Evolutionary conservation across 108 stramenopile species (phyloP).

Genomic region (Skeletonema marinoi): DNA sequence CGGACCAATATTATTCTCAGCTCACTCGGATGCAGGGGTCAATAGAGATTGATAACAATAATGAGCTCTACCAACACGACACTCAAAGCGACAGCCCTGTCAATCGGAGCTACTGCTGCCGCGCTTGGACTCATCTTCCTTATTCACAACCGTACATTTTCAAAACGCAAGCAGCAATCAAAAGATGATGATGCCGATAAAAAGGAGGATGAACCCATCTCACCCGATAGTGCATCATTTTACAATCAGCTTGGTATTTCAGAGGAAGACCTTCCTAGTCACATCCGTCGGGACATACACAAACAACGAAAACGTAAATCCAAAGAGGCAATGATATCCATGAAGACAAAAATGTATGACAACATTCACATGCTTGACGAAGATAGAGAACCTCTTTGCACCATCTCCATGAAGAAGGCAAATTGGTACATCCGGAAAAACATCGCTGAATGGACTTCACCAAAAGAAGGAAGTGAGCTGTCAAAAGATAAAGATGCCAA

Average conservation of each 20-base stretch:
- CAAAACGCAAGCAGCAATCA: neutral
- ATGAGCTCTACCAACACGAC: neutral
- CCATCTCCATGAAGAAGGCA: constrained; percentile 81
- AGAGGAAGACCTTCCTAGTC: constrained; percentile 54
- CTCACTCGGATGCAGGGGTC: too few species aligned
- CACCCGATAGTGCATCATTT: neutral
- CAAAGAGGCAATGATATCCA: constrained; percentile 64
- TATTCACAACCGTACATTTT: neutral
- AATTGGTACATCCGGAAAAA: constrained; percentile 78
- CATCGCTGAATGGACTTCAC: constrained; percentile 61
- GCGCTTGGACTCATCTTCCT: neutral
- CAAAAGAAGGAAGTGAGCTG: constrained; percentile 7
- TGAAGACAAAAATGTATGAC: constrained; percentile 87
- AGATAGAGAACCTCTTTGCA: constrained; percentile 56
- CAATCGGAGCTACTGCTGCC: neutral
- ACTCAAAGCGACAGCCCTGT: neutral
- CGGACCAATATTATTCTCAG: too few species aligned
- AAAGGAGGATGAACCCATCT: neutral
- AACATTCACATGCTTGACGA: constrained; percentile 80
- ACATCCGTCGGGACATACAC: constrained; percentile 62
- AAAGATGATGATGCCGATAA: neutral
- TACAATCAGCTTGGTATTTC: constrained; percentile 7
- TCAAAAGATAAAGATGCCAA: constrained; percentile 15
- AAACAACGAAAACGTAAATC: constrained; percentile 69
- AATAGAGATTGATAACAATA: too few species aligned